Conservation (phyloP, 495 filamentous ascomycete genomes). For the Staphylotrichum longicolle region DNA sequence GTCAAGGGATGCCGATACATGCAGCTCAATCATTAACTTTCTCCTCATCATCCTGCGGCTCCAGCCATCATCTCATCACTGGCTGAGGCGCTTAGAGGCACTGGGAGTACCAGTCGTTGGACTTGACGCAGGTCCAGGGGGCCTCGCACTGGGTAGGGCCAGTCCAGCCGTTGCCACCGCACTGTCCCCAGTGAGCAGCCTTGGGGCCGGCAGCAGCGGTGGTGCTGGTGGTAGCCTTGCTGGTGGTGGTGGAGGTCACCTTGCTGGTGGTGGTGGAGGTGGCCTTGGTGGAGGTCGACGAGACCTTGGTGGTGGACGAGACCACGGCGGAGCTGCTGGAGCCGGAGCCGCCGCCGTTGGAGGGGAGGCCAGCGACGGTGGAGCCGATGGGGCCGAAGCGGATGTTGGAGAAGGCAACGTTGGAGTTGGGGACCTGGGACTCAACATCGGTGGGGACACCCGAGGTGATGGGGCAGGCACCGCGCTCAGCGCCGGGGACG, state of each 20-base stretch:
- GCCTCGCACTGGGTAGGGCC: conserved; percentile 45
- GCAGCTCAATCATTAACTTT: not conserved
- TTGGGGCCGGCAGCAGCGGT: conserved; percentile 20
- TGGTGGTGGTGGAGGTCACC: conserved; percentile 17
- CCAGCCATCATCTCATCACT: not conserved
- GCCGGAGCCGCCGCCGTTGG: conserved; percentile 20
- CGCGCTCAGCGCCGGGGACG: conserved; percentile 63
- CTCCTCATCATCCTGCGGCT: not conserved
- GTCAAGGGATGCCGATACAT: conserved; percentile 9
- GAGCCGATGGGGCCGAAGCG: conserved; percentile 66
- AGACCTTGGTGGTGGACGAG: conserved; percentile 14
- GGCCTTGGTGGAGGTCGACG: conserved; percentile 21
- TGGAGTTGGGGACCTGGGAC: conserved; percentile 50
- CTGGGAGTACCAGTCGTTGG: conserved; percentile 31
- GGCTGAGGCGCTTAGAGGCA: conserved; percentile 7
- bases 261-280: conserved; percentile 20
- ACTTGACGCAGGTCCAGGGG: conserved; percentile 32
- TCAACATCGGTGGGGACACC: conserved; percentile 62
- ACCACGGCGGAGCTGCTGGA: conserved; percentile 15
- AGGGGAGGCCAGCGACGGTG: conserved; percentile 47
- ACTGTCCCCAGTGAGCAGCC: conserved; percentile 34
- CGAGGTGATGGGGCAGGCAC: conserved; percentile 61
- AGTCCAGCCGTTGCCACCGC: conserved; percentile 47
- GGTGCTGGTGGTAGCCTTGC: conserved; percentile 12
- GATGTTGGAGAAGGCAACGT: conserved; percentile 63